These are phyloP conservation scores for Sugiyamaella grinbergsii DNA, from an alignment of 1,139 yeast genomes.

Conservation along the genomic window DNA sequence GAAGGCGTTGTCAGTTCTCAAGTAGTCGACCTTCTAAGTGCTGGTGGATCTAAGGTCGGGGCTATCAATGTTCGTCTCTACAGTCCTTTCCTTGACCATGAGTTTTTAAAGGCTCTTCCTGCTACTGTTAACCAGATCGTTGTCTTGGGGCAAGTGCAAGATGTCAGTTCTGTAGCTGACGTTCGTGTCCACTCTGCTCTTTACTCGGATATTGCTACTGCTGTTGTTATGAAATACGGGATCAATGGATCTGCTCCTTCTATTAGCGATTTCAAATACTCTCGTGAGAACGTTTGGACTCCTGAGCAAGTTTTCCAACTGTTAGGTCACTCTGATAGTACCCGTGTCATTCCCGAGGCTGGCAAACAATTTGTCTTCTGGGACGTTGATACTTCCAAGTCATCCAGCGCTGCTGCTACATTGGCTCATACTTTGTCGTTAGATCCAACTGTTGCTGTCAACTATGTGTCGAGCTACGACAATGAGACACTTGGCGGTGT, in stretches of 20 bases:
- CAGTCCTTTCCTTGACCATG: conserved; percentile 57
- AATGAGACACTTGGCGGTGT: conserved; percentile 71
- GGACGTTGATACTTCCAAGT: conserved; percentile 41
- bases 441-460: conserved; percentile 57
- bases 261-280: conserved; percentile 39
- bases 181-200: conserved; percentile 42
- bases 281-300: conserved; percentile 33
- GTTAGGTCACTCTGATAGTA: conserved; percentile 27
- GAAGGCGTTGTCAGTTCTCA: conserved; percentile 59
- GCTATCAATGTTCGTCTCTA: conserved; percentile 76
- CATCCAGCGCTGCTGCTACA: conserved; percentile 59
- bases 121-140: conserved; percentile 58
- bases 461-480: conserved; percentile 68
- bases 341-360: conserved; percentile 25
- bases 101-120: conserved; percentile 64
- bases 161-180: conserved; percentile 44
- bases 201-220: conserved; percentile 72
- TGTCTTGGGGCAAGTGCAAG: conserved; percentile 58
- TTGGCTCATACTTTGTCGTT: conserved; percentile 73
- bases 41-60: conserved; percentile 53
- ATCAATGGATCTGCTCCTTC: conserved; percentile 33
- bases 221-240: conserved; percentile 51
- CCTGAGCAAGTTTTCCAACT: conserved; percentile 33
- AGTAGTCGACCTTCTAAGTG: conserved; percentile 40
- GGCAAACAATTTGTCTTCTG: conserved; percentile 55